Evolutionary conservation across 441 rosid genomes (phyloP), one percentile per base, ranked within the genome.

Genomic region (Erysimum pusillum): DNA sequence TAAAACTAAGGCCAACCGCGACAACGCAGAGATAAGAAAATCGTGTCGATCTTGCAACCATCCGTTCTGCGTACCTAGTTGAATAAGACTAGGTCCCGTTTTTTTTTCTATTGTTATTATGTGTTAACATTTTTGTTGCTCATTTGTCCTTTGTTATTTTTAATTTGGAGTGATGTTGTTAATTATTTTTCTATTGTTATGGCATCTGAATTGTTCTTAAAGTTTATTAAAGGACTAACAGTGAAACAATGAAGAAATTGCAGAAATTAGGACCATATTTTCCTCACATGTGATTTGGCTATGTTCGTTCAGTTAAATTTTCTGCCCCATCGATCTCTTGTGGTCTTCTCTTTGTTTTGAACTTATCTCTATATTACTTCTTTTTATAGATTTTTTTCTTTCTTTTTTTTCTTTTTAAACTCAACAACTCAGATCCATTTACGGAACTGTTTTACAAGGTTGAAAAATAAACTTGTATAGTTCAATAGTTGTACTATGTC

Each of bases 21-120:
- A 34, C 36, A 34, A 11, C 9, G 85, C 85, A 10, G 87, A 90
- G 84, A 78, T 88, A 3, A 83, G 91, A 83, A 83, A 9, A 38
- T 70, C 80, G 2, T 90, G 96, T 34, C 72, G 84, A n/a, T 78
- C 72, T 17, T 63, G 79, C 60, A 85, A 87, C 17, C 45, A 15
- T 17, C 51, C 31, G 32, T 4, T 34, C 2, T 69, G 66, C 22
- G 0, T 1, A 3, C 10, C 46, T 49, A 9, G 76, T n/a, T 71
- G 20, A 7, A 12, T 31, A 60, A 67, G 61, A 39, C 14, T 60
- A 22, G 3, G n/a, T 5, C 7, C 8, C n/a, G 42, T 73, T 51
- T 62, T 63, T 44, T 44, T 14, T 14, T 2, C 5, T 34, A 34
- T 34, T 34, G 7, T 8, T 52, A 18, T 35, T 12, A 5, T 62